A percentile compares a stretch with the other conserved stretches of the same genome.
These are phyloP conservation scores for Penicillium canescens DNA, from an alignment of 495 filamentous ascomycete genomes.

Conservation along the genomic window DNA sequence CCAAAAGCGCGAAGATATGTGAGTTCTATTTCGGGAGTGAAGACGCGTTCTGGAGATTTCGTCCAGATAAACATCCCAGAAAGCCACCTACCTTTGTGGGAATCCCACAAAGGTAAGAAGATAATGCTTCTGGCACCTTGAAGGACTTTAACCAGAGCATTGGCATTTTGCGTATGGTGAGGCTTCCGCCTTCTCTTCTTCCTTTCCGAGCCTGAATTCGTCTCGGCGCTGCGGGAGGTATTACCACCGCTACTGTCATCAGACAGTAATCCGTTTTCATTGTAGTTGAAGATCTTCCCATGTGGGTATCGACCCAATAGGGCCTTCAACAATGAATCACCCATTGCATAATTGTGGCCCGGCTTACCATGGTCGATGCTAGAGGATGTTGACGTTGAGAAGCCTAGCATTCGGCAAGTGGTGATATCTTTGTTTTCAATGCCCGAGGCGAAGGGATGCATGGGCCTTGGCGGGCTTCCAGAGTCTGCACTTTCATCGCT, in stretches of 20 bases:
- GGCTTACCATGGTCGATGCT: constrained; percentile 20
- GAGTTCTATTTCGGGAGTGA: constrained; percentile 45
- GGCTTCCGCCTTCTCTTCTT: constrained; percentile 19
- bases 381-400: constrained; percentile 16
- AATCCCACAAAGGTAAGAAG: constrained; percentile 60
- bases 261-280: constrained; percentile 34
- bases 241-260: constrained; percentile 17
- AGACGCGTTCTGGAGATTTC: constrained; percentile 35
- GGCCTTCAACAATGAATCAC: constrained; percentile 15
- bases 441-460: not conserved
- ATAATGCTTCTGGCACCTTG: constrained; percentile 22
- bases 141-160: constrained; percentile 21
- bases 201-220: constrained; percentile 35
- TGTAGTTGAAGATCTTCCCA: constrained; percentile 60
- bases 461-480: not conserved
- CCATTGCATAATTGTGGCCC: constrained; percentile 33
- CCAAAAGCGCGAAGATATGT: constrained; percentile 55
- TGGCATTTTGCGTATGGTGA: constrained; percentile 17
- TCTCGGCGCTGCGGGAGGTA: not conserved
- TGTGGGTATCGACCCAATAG: constrained; percentile 53
- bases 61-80: constrained; percentile 61
- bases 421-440: not conserved
- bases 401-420: constrained; percentile 11
- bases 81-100: constrained; percentile 59
- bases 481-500: constrained; percentile 19